A percentile compares a stretch with the other conserved stretches of the same genome.
Conservation (phyloP, 1,284 basidiomycete species). For the Ganoderma sinense region DNA sequence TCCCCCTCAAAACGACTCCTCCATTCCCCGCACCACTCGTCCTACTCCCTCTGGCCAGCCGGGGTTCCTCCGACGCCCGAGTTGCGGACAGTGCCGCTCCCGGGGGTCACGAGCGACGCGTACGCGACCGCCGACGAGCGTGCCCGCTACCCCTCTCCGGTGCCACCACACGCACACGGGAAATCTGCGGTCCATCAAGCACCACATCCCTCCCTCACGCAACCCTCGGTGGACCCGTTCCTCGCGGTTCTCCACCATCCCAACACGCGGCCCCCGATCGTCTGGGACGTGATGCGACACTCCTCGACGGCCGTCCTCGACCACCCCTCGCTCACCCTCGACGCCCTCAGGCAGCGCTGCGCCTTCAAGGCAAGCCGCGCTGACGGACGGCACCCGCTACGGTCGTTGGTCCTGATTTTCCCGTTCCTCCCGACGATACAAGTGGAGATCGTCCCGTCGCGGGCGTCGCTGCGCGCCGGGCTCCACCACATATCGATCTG, state of each 20-base stretch:
- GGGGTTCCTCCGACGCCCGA: not conserved
- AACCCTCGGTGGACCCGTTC: not conserved
- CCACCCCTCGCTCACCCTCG: not conserved
- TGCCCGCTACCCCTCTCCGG: not conserved
- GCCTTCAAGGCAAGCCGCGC: constrained; percentile 9
- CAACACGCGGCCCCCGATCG: not conserved
- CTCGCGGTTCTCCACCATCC: constrained; percentile 8
- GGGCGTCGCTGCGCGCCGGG: not conserved
- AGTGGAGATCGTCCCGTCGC: constrained; percentile 11
- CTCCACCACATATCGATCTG: constrained; percentile 15
- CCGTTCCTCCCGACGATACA: constrained; percentile 5
- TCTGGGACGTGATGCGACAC: constrained; percentile 10
- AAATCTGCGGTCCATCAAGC: not conserved
- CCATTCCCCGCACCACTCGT: not conserved
- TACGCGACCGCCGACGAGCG: not conserved
- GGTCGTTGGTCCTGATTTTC: constrained; percentile 17
- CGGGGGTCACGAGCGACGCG: not conserved
- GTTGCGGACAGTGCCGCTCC: not conserved
- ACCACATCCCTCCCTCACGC: not conserved
- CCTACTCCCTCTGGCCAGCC: not conserved
- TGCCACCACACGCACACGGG: not conserved
- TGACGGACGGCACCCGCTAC: not conserved
- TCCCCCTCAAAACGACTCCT: not conserved
- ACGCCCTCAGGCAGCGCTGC: not conserved
- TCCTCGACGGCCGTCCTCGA: not conserved